Percentiles rank a stretch among this genome's conserved stretches.
phyloP scores from a whole-genome alignment of 2,329 filamentous ascomycete species.

The Huntiella omanensis region DNA sequence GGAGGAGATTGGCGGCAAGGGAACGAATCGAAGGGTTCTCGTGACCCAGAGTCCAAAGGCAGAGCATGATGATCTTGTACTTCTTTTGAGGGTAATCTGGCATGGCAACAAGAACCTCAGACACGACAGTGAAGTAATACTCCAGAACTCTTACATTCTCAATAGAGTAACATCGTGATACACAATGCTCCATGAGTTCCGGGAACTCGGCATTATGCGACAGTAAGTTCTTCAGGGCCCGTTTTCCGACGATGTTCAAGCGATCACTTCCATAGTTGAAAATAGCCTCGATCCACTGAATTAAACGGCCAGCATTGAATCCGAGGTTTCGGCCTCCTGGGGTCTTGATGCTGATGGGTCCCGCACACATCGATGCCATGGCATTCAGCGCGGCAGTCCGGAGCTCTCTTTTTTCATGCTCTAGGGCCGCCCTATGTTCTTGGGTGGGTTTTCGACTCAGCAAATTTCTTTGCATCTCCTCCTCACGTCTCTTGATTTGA shows the following conservation, averaged over 20 bases:
- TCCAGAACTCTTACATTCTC: constrained; percentile 69
- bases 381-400: constrained; percentile 79
- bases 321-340: constrained; percentile 75
- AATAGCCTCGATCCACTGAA: constrained; percentile 88
- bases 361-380: constrained; percentile 82
- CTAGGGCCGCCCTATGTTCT: constrained; percentile 75
- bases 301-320: constrained; percentile 82
- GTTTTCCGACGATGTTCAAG: constrained; percentile 73
- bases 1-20: constrained; percentile 63
- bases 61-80: constrained; percentile 77
- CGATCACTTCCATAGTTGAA: constrained; percentile 84
- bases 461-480: constrained; percentile 70
- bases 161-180: constrained; percentile 74
- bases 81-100: constrained; percentile 70
- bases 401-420: constrained; percentile 90
- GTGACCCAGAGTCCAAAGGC: constrained; percentile 81
- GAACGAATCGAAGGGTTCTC: constrained; percentile 76
- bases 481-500: constrained; percentile 65
- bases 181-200: constrained; percentile 73
- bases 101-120: constrained; percentile 66
- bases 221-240: constrained; percentile 77
- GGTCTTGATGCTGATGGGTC: constrained; percentile 69
- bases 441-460: constrained; percentile 60
- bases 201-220: constrained; percentile 75
- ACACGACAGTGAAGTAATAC: constrained; percentile 89